Conservation (phyloP, 2,329 filamentous ascomycete species). For the Talaromyces sp. region DNA sequence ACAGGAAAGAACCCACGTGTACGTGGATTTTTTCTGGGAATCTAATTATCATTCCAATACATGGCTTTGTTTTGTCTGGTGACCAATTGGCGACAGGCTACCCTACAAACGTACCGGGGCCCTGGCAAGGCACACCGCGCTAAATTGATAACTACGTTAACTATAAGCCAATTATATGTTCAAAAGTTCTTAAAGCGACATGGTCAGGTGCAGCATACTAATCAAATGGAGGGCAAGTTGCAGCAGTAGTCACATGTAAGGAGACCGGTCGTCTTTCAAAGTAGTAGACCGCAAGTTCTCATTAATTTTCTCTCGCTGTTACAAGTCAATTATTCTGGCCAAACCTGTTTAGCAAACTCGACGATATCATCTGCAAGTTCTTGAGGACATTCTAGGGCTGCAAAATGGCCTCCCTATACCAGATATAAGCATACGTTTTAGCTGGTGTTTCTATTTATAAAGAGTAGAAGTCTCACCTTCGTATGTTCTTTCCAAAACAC, state of each 20-base stretch:
- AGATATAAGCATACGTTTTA: background rate
- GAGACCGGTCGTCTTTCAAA: background rate
- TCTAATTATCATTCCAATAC: background rate
- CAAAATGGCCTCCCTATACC: constrained; percentile 53
- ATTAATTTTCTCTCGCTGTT: background rate
- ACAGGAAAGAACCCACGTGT: background rate
- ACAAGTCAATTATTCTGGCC: constrained; percentile 18
- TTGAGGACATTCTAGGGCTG: constrained; percentile 43
- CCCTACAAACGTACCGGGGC: background rate
- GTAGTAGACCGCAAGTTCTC: background rate
- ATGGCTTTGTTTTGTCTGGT: background rate
- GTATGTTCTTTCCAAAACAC: constrained; percentile 37
- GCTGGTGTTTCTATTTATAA: background rate
- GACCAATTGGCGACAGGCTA: background rate
- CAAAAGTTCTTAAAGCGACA: background rate
- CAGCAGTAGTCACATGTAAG: background rate
- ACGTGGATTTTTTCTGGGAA: background rate
- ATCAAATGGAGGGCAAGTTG: background rate
- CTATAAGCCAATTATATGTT: background rate
- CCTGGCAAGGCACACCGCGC: background rate
- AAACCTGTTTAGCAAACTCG: constrained; percentile 32
- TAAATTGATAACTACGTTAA: background rate
- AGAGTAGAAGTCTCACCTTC: constrained; percentile 23
- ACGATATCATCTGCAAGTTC: constrained; percentile 45
- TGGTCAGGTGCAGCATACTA: background rate